A percentile compares a stretch with the other conserved stretches of the same genome.
Conservation (phyloP, 176 grass and related monocot species). For the Triticum urartu region DNA sequence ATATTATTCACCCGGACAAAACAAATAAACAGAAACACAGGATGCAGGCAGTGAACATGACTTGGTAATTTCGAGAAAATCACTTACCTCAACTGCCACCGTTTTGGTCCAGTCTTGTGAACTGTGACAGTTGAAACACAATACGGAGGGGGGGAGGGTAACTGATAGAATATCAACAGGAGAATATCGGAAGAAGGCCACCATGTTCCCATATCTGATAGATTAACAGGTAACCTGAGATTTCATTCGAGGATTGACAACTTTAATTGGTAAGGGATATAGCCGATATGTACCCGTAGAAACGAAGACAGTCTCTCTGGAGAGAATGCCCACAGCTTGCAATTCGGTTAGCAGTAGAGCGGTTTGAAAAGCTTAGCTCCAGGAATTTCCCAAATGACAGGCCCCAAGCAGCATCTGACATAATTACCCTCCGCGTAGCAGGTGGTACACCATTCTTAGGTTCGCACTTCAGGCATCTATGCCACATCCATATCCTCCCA, state of each 20-base stretch:
- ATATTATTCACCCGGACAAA: neutral
- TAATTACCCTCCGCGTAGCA: slow-evolving; percentile 66
- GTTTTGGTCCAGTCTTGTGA: slow-evolving; percentile 75
- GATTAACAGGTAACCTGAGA: slow-evolving; percentile 38
- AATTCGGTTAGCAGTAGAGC: slow-evolving; percentile 82
- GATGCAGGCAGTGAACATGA: slow-evolving; percentile 11
- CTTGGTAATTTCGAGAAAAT: slow-evolving; percentile 31
- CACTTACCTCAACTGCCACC: slow-evolving; percentile 61
- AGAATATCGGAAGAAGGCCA: slow-evolving; percentile 93
- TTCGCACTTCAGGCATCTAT: slow-evolving; percentile 88
- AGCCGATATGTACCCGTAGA: slow-evolving; percentile 67
- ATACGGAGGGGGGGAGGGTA: slow-evolving; percentile 63
- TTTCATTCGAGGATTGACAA: slow-evolving; percentile 12
- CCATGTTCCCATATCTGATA: slow-evolving; percentile 84
- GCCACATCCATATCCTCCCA: slow-evolving; percentile 99
- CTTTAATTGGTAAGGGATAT: slow-evolving; percentile 25
- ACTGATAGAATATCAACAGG: slow-evolving; percentile 92
- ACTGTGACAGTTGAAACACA: slow-evolving; percentile 60
- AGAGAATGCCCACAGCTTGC: slow-evolving; percentile 93
- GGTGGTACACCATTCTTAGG: slow-evolving; percentile 76
- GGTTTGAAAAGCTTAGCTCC: slow-evolving; percentile 94
- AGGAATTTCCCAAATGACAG: slow-evolving; percentile 96
- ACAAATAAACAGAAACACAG: neutral
- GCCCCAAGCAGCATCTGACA: slow-evolving; percentile 95
- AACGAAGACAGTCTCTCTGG: slow-evolving; percentile 91